phyloP scores from a whole-genome alignment of 345 rosid genomes.

The Carallia brachiata region DNA sequence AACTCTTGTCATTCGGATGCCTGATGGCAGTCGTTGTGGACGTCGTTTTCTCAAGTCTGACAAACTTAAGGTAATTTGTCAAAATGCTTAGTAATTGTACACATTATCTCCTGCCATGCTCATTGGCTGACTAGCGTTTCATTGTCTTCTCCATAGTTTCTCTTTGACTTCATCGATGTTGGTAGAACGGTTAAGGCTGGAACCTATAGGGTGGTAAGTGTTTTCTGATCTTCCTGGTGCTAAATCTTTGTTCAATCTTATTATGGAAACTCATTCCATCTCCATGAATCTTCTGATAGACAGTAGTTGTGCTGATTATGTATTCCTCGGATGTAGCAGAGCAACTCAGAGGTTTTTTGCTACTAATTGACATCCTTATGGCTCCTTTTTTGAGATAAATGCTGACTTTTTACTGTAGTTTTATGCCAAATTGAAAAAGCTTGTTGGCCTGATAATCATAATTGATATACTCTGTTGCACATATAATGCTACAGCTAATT shows the following conservation, averaged over 20 bases:
- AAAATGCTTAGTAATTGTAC: constrained; percentile 7
- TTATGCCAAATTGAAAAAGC: no score
- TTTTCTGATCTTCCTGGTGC: background rate
- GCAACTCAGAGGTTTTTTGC: no score
- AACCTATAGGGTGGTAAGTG: constrained; percentile 70
- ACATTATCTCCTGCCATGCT: constrained; percentile 4
- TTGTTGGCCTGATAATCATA: no score
- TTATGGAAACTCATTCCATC: no score
- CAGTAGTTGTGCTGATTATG: no score
- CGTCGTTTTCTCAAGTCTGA: constrained; percentile 77
- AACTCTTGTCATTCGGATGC: constrained; percentile 66
- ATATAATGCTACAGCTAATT: no score
- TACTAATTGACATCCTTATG: background rate
- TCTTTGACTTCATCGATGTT: constrained; percentile 72
- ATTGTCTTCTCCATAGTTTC: constrained; percentile 38
- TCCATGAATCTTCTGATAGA: no score
- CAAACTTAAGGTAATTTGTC: constrained; percentile 63
- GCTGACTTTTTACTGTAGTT: no score
- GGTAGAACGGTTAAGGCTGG: constrained; percentile 59
- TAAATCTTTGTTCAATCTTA: no score
- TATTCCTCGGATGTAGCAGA: no score
- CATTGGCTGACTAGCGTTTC: constrained; percentile 24
- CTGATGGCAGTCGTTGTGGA: constrained; percentile 76
- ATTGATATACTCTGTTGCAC: no score
- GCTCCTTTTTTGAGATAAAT: no score